Evolutionary conservation across 176 grass and related monocot species (phyloP).

Genomic region (Zea luxurians): DNA sequence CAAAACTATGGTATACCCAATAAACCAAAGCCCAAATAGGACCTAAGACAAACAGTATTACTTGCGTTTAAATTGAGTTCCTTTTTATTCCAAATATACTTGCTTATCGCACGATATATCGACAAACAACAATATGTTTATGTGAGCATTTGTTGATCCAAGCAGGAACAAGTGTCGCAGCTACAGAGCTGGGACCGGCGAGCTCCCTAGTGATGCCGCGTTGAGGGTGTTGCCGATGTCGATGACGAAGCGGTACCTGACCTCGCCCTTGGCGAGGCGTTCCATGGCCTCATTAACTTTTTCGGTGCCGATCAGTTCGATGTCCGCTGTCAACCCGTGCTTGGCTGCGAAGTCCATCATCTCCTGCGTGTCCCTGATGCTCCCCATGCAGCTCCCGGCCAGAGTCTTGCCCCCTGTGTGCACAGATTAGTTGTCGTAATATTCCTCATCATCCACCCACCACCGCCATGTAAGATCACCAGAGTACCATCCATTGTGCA

Average conservation of each 20-base stretch:
- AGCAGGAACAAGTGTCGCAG: not conserved
- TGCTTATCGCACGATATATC: constrained; percentile 7
- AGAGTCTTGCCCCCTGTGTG: constrained; percentile 48
- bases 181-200: constrained; percentile 33
- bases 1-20: too few species aligned
- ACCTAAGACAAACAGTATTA: not conserved
- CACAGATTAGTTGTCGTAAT: not conserved
- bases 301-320: constrained; percentile 43
- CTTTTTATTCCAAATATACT: constrained; percentile 19
- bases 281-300: constrained; percentile 50
- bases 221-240: constrained; percentile 55
- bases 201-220: constrained; percentile 11
- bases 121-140: not conserved
- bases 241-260: constrained; percentile 75
- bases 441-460: not conserved
- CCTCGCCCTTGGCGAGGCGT: constrained; percentile 53
- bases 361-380: constrained; percentile 61
- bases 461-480: constrained; percentile 1
- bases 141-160: constrained; percentile 8
- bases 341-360: constrained; percentile 61
- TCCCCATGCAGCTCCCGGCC: constrained; percentile 56
- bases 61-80: not conserved
- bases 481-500: not conserved
- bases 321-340: constrained; percentile 38
- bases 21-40: too few species aligned